Percentiles rank a stretch among this genome's conserved stretches.
phyloP scores from a whole-genome alignment of 163 green algal genomes.

The Coccomyxa subellipsoidea region DNA sequence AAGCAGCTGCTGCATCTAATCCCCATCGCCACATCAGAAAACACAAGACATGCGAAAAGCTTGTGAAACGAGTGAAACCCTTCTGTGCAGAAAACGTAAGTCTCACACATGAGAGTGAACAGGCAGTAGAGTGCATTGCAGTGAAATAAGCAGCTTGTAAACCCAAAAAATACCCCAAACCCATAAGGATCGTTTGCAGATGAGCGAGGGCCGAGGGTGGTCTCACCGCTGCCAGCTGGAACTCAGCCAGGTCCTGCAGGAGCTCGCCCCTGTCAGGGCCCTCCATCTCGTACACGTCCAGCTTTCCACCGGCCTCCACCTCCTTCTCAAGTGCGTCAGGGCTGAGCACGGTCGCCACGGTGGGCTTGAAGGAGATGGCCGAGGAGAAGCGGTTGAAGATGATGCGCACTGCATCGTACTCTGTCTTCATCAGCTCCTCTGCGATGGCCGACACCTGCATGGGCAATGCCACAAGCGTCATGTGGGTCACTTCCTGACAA shows the following conservation, averaged over 20 bases:
- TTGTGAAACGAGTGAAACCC: too few relatives aligned
- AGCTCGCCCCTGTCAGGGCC: constrained; percentile 83
- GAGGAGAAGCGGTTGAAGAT: constrained; percentile 95
- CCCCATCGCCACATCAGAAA: too few relatives aligned
- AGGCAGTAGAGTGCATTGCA: too few relatives aligned
- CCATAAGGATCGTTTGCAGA: too few relatives aligned
- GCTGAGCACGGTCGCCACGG: constrained; percentile 88
- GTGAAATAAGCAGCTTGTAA: too few relatives aligned
- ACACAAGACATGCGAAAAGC: too few relatives aligned
- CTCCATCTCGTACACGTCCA: constrained; percentile 96
- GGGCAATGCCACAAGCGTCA: not conserved
- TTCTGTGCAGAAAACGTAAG: too few relatives aligned
- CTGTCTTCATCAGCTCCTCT: constrained; percentile 86
- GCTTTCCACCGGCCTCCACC: constrained; percentile 62
- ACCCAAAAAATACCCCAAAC: too few relatives aligned
- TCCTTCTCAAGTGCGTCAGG: constrained; percentile 80
- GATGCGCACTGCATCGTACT: constrained; percentile 79
- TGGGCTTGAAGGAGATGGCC: constrained; percentile 93
- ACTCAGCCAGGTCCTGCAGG: constrained; percentile 93
- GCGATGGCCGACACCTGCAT: constrained; percentile 67
- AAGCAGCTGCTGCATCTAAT: not conserved
- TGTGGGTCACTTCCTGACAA: not conserved
- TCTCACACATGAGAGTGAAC: too few relatives aligned
- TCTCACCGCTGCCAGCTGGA: constrained; percentile 87
- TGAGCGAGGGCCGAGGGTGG: not conserved